A percentile compares a stretch with the other conserved stretches of the same genome.
Evolutionary conservation across 73 alveolate genomes (phyloP).

Genomic region (Paramecium sonneborni): DNA sequence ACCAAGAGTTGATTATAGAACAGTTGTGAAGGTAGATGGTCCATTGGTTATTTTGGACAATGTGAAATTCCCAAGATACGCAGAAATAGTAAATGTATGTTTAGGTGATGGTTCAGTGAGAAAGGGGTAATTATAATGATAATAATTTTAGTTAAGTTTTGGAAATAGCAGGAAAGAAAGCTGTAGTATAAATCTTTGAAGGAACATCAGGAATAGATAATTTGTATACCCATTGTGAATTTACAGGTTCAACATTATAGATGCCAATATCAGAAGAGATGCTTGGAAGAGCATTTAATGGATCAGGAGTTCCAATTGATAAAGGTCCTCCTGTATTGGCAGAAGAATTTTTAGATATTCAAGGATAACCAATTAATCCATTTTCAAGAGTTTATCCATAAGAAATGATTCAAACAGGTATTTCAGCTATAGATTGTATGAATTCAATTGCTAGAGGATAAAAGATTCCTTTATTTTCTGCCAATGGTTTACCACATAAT

Average conservation of each 20-base stretch:
- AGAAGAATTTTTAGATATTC: constrained; percentile 98
- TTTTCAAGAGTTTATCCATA: constrained; percentile 95
- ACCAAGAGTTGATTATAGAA: constrained; percentile 99
- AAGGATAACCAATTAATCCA: constrained; percentile 99
- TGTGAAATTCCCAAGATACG: constrained; percentile 99
- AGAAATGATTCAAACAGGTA: constrained; percentile 99
- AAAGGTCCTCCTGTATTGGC: constrained; percentile 99
- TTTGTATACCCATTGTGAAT: constrained; percentile 94
- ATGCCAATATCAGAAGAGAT: constrained; percentile 99
- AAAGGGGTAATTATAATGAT: constrained; percentile 79
- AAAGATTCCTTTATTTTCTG: constrained; percentile 99
- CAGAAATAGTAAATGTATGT: constrained; percentile 96
- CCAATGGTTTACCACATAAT: constrained; percentile 97
- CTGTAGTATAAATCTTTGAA: constrained; percentile 98
- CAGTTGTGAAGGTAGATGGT: constrained; percentile 99
- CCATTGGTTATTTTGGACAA: constrained; percentile 99
- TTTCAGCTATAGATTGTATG: constrained; percentile 99
- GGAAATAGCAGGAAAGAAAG: constrained; percentile 98
- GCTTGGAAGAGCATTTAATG: constrained; percentile 99
- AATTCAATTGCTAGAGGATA: constrained; percentile 99
- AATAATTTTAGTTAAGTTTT: constrained; percentile 84
- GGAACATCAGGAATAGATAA: constrained; percentile 99
- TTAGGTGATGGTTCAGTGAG: constrained; percentile 99
- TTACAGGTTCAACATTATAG: constrained; percentile 97
- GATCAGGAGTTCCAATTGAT: constrained; percentile 99